Base-by-base conservation (phyloP, 371 early-diverging fungal genomes). In the Haplosporangium sp. region DNA sequence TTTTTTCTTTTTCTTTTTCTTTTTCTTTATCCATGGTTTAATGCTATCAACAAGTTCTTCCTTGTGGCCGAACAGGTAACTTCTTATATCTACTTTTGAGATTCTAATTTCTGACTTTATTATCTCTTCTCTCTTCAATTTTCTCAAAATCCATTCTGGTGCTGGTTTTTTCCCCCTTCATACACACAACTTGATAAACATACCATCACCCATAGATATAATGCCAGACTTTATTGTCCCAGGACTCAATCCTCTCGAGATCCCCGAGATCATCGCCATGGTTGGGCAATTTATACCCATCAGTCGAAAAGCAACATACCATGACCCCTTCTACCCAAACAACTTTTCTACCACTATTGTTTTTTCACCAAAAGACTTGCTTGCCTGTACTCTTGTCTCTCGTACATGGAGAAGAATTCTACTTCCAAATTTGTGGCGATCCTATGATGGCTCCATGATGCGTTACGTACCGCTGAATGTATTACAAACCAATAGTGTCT, bases 221-320 rank as follows among this genome's bases (percentile, higher is more conserved):
- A 73, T 73, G 74, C 74, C 74, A 17, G 68, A 67, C 57, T 73
- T 67, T 35, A 67, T 73, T 34, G 34, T 56, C 50, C 64, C 74
- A 19, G 64, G 74, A 17, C 68, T 73, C 53, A 73, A 59, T 55
- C 74, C 74, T 17, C 66, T 73, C 38, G 63, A 58, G 45, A 73
- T 73, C 47, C 74, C 74, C 2, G 74, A 73, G 64, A 63, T 73
- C 27, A 59, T 73, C 57, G 74, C 67, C 44, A 73, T 73, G 63
- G 64, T 73, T 20, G 74, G 74, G 6, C 67, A 67, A 11, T 60
- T 42, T 50, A 67, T 73, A 27, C 74, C 74, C 11, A 57, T 73
- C 20, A 47, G 38, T 19, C 47, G 38, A 19, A 55, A 44, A 40
- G 53, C 20, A 10, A 35, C 35, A 35, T 11, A 59, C 17, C 42